These are phyloP conservation scores for Alternaria arbusti DNA, from an alignment of 2,329 filamentous ascomycete species.

Conservation along the genomic window DNA sequence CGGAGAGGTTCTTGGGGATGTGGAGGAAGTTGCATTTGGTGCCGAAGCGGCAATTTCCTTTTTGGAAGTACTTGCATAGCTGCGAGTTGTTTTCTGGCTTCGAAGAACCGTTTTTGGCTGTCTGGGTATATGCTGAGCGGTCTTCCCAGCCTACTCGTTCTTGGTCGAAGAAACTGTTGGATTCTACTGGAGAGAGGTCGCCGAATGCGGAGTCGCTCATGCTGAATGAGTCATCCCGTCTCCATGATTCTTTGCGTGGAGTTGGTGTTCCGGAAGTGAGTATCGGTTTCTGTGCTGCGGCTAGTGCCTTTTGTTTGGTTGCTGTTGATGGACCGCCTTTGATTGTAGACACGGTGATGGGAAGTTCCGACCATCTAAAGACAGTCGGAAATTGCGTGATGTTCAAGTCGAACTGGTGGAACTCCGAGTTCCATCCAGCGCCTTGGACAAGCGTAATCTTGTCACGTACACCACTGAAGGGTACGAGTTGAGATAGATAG, in stretches of 20 bases:
- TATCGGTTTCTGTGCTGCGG: constrained; percentile 3
- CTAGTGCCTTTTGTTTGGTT: constrained; percentile 3
- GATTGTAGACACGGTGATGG: neutral
- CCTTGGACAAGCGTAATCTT: constrained; percentile 63
- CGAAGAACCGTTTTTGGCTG: neutral
- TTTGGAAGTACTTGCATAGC: constrained; percentile 34
- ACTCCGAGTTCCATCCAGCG: constrained; percentile 61
- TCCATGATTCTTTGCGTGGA: constrained; percentile 14
- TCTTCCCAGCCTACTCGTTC: constrained; percentile 8
- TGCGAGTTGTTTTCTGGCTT: neutral
- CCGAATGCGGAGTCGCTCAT: constrained; percentile 7
- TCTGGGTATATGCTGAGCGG: neutral
- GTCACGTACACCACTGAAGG: constrained; percentile 57
- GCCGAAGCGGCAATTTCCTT: constrained; percentile 32
- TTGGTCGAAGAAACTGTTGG: constrained; percentile 10
- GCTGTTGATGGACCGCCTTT: constrained; percentile 8
- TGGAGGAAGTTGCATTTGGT: constrained; percentile 32
- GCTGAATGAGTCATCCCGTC: constrained; percentile 8
- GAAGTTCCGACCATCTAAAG: constrained; percentile 53
- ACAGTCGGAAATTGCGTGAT: constrained; percentile 60
- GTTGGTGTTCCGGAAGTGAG: neutral
- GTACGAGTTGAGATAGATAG: constrained; percentile 64
- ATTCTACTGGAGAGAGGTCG: neutral
- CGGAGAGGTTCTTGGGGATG: neutral
- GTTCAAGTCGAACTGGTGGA: constrained; percentile 58